Base-by-base conservation (phyloP, 306 rosid genomes). In the Fagus sylvatica region DNA sequence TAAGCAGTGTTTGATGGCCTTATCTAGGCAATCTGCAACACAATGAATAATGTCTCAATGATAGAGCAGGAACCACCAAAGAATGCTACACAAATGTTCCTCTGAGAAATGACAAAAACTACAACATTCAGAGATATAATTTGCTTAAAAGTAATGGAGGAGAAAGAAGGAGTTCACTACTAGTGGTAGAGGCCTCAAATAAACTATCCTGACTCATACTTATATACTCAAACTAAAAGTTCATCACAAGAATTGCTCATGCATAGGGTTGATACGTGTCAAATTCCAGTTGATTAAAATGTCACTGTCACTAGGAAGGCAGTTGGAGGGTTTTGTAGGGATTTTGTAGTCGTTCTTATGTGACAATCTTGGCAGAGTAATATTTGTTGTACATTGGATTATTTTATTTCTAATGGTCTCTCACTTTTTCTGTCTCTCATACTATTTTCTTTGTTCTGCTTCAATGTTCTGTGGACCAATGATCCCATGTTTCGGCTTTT, bases 221-320 rank as follows among this genome's bases (percentile, higher is more conserved):
- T 89, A 84, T 68, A 46, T 46, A 10, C 15, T 69, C 74, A 78
- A 68, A 79, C 22, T 60, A 53, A 33, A 19, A 5, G 46, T 68
- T 39, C 69, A 55, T 51, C 4, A 33, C 62, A 30, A 69, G 76
- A 77, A 79, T 53, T 60, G 69, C n/a, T 56, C 54, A 37, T 81
- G 65, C 77, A 66, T 41, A 49, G 75, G 39, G 53, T 53, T 61
- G 82, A 85, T 85, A 86, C 90, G 87, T 86, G 93, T 80, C 65
- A n/a, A 17, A 10, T 65, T 46, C 17, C 80, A 70, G 89, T 80
- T 69, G 83, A 74, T 76, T 72, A 16, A 53, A 57, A 66, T 69
- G 43, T 69, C 10, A 33, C 42, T 69, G 82, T 69, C 57, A 72
- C 39, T 42, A 70, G 41, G 65, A 60, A 74, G n/a, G n/a, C 61